A percentile compares a stretch with the other conserved stretches of the same genome.
These are phyloP conservation scores for Neofusicoccum umdonicola DNA, from an alignment of 2,329 filamentous ascomycete species.

Conservation along the genomic window DNA sequence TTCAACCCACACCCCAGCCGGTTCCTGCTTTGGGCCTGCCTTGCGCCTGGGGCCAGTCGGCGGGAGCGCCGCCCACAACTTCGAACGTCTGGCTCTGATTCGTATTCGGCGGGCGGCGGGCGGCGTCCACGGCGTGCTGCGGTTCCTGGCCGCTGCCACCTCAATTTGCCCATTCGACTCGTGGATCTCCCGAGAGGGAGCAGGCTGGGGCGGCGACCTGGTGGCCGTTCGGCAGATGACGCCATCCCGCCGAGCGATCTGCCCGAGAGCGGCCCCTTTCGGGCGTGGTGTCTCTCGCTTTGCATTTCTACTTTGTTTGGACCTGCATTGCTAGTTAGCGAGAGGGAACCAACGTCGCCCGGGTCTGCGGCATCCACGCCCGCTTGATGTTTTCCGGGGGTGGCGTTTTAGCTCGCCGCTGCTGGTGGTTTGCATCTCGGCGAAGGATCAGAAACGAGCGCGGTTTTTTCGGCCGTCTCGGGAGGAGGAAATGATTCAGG, in stretches of 20 bases:
- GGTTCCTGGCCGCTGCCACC: neutral
- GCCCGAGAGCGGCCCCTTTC: neutral
- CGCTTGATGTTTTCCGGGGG: neutral
- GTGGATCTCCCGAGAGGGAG: conserved; percentile 8
- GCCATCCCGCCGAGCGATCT: conserved; percentile 14
- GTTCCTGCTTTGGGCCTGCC: neutral
- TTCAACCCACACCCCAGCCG: neutral
- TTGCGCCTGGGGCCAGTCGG: neutral
- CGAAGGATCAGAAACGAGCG: conserved; percentile 6
- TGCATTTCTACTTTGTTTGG: neutral
- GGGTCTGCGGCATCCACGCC: too few species aligned
- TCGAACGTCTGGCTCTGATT: conserved; percentile 6
- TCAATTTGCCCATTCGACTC: neutral
- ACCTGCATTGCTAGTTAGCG: neutral
- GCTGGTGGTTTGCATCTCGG: neutral
- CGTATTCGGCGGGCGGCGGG: neutral
- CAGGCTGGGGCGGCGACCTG: neutral
- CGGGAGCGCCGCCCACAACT: neutral
- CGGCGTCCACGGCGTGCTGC: neutral
- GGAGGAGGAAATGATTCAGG: conserved; percentile 3
- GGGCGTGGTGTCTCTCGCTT: neutral
- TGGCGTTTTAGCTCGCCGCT: neutral
- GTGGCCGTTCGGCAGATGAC: conserved; percentile 10
- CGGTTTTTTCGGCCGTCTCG: neutral
- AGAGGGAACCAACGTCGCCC: neutral